Evolutionary conservation across 805 yeast genomes (phyloP), one percentile per base, ranked within the genome.

Genomic region (Cyberlindnera suaveolens): DNA sequence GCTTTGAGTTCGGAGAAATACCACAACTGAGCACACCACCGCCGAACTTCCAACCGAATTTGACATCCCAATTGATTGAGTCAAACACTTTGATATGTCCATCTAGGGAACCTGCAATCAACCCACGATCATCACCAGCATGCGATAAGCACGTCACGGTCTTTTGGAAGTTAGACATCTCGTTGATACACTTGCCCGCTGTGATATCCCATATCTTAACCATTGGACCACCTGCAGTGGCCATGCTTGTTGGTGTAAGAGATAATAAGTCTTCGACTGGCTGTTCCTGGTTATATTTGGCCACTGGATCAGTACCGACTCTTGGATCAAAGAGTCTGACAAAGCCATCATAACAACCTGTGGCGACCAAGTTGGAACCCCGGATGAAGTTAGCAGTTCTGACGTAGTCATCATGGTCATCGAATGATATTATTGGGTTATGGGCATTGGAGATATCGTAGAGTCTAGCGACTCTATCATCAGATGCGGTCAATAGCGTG

Each of bases 21-120:
- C 90, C 98, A 60, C 96, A 81, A 54, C 87, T 73, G 53, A 93
- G 70, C 0, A 93, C 96, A 33, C 96, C 95, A 19, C 91, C 88
- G 31, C 96, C 96, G 59, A 85, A 91, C 65, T 90, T 91, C 97
- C 98, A 91, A 39, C 97, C 97, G 61, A 89, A 91, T 61, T 84
- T 86, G 47, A 91, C 96, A 47, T 83, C 85, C 87, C 91, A 90
- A 53, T 77, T 75, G 34, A 76, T 58, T 18, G 82, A 75, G 63
- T 90, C 97, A 61, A 91, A 87, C 36, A 90, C 90, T 64, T 93
- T 93, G 46, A 93, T 96, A 64, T 93, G 99, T 17, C 99, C 99
- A 65, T 93, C 99, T 45, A 93, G 70, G 0, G 97, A 89, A 15
- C 98, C 97, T 3, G 96, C 97, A 27, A 93, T 67, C 36, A 93